Base-by-base conservation (phyloP, 192 early-diverging fungal genomes). In the Entophlyctis helioformis region DNA sequence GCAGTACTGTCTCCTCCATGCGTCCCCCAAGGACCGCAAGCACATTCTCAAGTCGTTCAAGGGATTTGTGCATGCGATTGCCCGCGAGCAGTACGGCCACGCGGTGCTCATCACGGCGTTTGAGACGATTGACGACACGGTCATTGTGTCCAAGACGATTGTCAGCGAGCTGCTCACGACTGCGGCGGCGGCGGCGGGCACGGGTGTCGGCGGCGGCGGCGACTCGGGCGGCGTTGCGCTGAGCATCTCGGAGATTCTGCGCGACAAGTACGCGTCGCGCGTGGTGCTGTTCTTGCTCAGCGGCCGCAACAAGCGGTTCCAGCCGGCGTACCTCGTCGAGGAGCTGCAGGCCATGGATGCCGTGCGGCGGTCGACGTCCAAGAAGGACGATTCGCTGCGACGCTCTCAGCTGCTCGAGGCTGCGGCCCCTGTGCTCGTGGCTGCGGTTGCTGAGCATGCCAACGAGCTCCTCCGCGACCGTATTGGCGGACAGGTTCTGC, bases 81-180 rank as follows among this genome's bases (percentile, higher is more conserved):
- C 81, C 52, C 64, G 59, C 42, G 93, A 97, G 54, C 88, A 92
- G 69, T 83, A 89, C 54, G 93, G 90, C 15, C 76, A 92, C 43
- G 67, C 83, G 28, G 89, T 91, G 3, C 66, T 97, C 36, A 49
- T 97, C 2, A 67, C 76, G 42, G 64, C 82, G 31, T 79, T 93
- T 56, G 90, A 94, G 60, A 81, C 79, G 46, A 72, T 92, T 15
- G 93, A 97, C 62, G 93, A 97, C 62, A 97, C 91, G 11, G 86
- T 91, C 22, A 63, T 91, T 25, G 62, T 89, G 35, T 53, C 60
- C 42, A 93, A 91, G 55, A 60, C 80, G 21, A 69, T 96, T 44
- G 48, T 96, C 39, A 33, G 24, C 1, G 66, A 67, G 59, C 54
- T 72, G 28, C 39, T 64, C 19, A 50, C 48, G 7, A 21, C 42